phyloP scores from a whole-genome alignment of 169 alveolate species.

The Babesia caballi region DNA sequence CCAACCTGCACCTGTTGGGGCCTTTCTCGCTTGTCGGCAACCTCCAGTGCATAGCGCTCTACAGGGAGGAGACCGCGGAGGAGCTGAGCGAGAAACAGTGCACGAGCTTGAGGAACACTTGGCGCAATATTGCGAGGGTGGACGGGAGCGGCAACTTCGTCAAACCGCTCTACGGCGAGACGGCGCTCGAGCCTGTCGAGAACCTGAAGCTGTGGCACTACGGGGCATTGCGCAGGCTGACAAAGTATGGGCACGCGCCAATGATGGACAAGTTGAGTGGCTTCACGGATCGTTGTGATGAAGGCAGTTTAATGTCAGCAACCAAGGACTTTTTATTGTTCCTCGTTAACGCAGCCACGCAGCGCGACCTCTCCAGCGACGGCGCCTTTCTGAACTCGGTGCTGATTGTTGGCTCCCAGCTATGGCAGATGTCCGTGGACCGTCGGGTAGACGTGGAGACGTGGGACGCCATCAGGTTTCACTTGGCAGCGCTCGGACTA shows the following conservation, averaged over 20 bases:
- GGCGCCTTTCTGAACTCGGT: conserved; percentile 3
- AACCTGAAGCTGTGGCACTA: conserved; percentile 55
- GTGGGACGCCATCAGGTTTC: not conserved
- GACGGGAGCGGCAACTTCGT: conserved; percentile 8
- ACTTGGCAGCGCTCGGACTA: conserved; percentile 1
- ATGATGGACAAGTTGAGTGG: not conserved
- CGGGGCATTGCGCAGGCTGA: conserved; percentile 10
- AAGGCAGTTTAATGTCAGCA: conserved; percentile 1
- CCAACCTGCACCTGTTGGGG: conserved; percentile 47
- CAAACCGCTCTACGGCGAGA: conserved; percentile 4
- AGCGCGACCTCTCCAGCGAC: not conserved
- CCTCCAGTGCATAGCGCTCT: conserved; percentile 27
- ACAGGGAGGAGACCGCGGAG: not conserved
- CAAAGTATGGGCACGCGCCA: not conserved
- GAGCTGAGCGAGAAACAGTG: not conserved
- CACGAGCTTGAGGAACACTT: conserved; percentile 11
- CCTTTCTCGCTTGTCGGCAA: conserved; percentile 48
- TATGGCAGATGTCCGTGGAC: not conserved
- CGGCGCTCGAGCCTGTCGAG: conserved; percentile 13
- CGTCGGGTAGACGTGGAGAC: not conserved
- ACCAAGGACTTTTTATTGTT: conserved; percentile 25
- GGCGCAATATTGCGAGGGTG: conserved; percentile 22
- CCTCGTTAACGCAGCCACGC: not conserved
- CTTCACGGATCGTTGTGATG: conserved; percentile 3
- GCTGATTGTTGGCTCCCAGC: conserved; percentile 1